Conservation (phyloP, 1,284 basidiomycete genomes). For the Ceratorhiza oryzae-sativae region DNA sequence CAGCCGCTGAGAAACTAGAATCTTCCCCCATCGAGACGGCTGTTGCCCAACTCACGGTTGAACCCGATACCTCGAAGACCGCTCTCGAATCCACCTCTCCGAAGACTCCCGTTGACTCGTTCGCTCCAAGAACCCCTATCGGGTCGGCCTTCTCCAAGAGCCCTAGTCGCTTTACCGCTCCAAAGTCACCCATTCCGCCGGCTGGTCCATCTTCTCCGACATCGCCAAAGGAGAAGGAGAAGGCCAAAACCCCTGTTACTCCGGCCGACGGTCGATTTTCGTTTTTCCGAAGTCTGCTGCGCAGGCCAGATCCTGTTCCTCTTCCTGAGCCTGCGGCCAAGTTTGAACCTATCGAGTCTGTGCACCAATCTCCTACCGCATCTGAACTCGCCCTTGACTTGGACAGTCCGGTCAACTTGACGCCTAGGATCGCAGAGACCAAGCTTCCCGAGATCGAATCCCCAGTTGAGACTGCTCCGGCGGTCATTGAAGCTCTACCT, state of each 20-base stretch:
- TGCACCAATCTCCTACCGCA: not conserved
- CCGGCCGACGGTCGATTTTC: constrained; percentile 1
- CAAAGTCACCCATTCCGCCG: not conserved
- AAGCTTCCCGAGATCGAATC: constrained; percentile 6
- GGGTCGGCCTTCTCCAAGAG: too few species aligned
- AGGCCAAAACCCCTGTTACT: not conserved
- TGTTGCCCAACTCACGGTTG: not conserved
- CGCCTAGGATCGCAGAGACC: not conserved
- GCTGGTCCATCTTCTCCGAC: not conserved
- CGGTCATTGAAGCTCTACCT: not conserved
- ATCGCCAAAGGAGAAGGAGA: constrained; percentile 21
- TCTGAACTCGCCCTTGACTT: not conserved
- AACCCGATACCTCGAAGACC: not conserved
- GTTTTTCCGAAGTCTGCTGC: not conserved
- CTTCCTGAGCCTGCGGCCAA: not conserved
- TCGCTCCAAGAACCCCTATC: not conserved
- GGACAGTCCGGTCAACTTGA: constrained; percentile 1
- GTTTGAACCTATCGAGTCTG: not conserved
- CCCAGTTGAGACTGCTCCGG: not conserved
- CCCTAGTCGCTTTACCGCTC: not conserved
- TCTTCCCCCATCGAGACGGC: not conserved
- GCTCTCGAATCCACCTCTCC: not conserved
- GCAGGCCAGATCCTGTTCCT: not conserved
- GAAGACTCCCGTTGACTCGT: not conserved
- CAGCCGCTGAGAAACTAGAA: not conserved